Evolutionary conservation across 2,329 filamentous ascomycete genomes (phyloP).

Genomic region (Botrytis sinoallii): DNA sequence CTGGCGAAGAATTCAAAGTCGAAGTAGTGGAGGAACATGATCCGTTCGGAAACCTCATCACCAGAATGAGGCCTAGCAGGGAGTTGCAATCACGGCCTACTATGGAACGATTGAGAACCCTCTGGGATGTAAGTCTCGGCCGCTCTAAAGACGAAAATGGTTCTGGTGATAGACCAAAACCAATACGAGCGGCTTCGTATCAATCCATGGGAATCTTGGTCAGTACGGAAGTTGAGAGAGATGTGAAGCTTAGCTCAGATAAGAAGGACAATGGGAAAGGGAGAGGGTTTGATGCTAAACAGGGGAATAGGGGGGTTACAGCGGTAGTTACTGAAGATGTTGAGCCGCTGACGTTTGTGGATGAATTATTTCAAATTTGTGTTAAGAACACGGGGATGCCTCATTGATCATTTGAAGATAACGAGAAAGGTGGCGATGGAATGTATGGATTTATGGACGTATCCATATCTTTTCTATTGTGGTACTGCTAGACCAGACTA

Average conservation of each 20-base stretch:
- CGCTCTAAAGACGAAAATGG: neutral
- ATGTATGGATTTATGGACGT: neutral
- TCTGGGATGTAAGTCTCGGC: constrained; percentile 3
- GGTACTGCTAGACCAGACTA: neutral
- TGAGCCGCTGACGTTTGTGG: constrained; percentile 19
- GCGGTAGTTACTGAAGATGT: constrained; percentile 11
- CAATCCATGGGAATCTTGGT: constrained; percentile 17
- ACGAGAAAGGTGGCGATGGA: neutral
- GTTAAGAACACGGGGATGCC: constrained; percentile 15
- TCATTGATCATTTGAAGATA: neutral
- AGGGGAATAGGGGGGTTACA: constrained; percentile 4
- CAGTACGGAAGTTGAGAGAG: constrained; percentile 13
- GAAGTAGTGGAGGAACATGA: constrained; percentile 17
- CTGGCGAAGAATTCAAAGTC: neutral
- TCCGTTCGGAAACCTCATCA: constrained; percentile 14
- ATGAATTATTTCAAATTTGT: constrained; percentile 20
- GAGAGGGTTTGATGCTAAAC: neutral
- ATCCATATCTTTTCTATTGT: neutral
- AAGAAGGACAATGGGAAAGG: neutral
- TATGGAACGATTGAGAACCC: constrained; percentile 5
- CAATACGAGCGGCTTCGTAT: constrained; percentile 4
- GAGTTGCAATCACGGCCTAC: neutral
- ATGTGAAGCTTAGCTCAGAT: constrained; percentile 13
- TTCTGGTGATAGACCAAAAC: neutral
- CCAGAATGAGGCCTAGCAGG: neutral